A percentile compares a stretch with the other conserved stretches of the same genome.
phyloP scores from a whole-genome alignment of 371 early-diverging fungal species.

The Saksenaea oblongispora region DNA sequence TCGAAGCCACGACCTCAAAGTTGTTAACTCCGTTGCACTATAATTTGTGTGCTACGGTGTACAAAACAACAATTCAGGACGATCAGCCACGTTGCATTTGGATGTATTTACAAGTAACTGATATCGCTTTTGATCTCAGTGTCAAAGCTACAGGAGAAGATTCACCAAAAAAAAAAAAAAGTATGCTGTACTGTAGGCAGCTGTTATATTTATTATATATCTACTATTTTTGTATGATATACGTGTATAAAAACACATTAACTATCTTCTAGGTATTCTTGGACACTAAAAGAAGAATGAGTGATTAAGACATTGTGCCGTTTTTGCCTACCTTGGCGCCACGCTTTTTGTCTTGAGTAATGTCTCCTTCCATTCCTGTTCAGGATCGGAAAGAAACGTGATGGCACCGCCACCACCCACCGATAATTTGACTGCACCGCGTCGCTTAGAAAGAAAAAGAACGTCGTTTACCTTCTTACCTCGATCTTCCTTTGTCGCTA shows the following conservation, averaged over 20 bases:
- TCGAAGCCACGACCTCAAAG: no score
- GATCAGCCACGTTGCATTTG: no score
- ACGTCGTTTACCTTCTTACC: constrained; percentile 15
- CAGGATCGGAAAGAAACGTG: constrained; percentile 80
- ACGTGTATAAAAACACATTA: not conserved
- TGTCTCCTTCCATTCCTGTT: constrained; percentile 87
- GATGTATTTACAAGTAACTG: no score
- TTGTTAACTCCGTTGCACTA: no score
- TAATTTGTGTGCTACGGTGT: no score
- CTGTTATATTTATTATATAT: no score
- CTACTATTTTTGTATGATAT: no score
- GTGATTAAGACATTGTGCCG: not conserved
- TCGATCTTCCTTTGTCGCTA: constrained; percentile 12
- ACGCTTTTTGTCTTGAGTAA: constrained; percentile 64
- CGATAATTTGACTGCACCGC: constrained; percentile 44
- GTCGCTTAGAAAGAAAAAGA: not conserved
- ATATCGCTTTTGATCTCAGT: no score
- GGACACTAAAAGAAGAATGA: constrained; percentile 7
- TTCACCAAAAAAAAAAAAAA: not conserved
- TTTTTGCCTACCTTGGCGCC: constrained; percentile 55
- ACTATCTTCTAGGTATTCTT: constrained; percentile 26
- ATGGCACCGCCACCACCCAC: constrained; percentile 97
- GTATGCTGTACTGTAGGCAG: not conserved
- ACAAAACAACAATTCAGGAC: no score
- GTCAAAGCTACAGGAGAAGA: not conserved